These are phyloP conservation scores for Pseudogymnoascus sp. DNA, from an alignment of 2,329 filamentous ascomycete genomes.

Conservation along the genomic window DNA sequence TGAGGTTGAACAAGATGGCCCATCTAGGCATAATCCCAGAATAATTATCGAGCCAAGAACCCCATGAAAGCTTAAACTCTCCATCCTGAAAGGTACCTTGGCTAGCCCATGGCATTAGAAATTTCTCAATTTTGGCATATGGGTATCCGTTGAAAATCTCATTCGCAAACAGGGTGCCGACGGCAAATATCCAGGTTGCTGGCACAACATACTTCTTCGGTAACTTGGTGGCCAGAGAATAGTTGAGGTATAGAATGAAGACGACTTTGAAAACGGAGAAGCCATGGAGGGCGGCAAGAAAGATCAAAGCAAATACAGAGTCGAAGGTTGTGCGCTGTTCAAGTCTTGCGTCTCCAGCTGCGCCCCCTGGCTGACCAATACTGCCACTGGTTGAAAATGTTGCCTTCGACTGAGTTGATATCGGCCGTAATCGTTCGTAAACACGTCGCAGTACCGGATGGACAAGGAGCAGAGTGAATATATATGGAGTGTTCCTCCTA, in stretches of 20 bases:
- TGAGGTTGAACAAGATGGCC: constrained; percentile 98
- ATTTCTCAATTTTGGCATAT: constrained; percentile 52
- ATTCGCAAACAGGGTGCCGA: constrained; percentile 79
- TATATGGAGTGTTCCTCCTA: constrained; percentile 74
- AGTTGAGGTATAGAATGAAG: constrained; percentile 72
- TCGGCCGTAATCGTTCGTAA: constrained; percentile 48
- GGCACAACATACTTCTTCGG: constrained; percentile 63
- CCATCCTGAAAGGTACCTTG: constrained; percentile 1
- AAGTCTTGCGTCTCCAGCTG: constrained; percentile 47
- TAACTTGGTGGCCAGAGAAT: constrained; percentile 62
- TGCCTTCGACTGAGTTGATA: constrained; percentile 10
- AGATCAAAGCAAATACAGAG: constrained; percentile 68
- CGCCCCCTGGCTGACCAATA: neutral
- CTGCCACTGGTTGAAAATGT: constrained; percentile 11
- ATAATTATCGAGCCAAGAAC: constrained; percentile 64
- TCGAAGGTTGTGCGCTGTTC: constrained; percentile 74
- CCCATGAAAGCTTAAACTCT: constrained; percentile 37
- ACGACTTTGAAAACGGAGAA: constrained; percentile 78
- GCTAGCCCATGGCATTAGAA: constrained; percentile 32
- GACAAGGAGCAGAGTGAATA: constrained; percentile 61
- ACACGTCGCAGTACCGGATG: constrained; percentile 70
- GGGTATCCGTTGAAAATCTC: constrained; percentile 74
- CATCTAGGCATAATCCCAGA: constrained; percentile 81
- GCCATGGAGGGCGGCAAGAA: constrained; percentile 73
- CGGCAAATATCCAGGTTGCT: constrained; percentile 84